Base-by-base conservation (phyloP, 768 basidiomycete species). In the Lentinula edodes region DNA sequence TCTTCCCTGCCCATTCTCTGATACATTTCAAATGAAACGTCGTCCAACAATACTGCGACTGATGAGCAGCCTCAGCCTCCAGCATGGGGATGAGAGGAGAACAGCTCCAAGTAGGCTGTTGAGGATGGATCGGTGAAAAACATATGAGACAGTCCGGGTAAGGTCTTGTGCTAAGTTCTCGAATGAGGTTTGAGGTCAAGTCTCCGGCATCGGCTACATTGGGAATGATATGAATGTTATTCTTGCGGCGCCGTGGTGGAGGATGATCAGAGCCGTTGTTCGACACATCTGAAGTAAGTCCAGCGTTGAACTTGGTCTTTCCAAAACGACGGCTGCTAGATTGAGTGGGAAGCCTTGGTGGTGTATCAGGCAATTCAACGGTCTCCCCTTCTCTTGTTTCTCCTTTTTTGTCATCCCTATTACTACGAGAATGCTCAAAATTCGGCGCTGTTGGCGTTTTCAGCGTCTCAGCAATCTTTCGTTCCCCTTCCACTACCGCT, bases 1-100 rank as follows among this genome's bases (percentile, higher is more conserved):
- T 91, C 74, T 91, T 91, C 34, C 80, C 74, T 0, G 93, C 94
- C 96, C 96, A 98, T 0, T 89, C 82, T 7, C 83, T 80, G 66
- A 98, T 90, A 67, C 96, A 98, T 66, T 87, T 89, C 23, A 96
- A 77, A 73, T 98, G 96, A 68, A 97, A 95, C 0, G 91, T 86
- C 10, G 86, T 91, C 87, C 91, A 96, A 68, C 96, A 98, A 67
- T 86, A 91, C 62, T 86, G 86, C 6, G 77, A 73, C 6, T 64
- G 72, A 32, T 68, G 64, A 28, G 74, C 73, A 34, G 58, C 52
- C 42, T 43, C 61, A 28, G 65, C 70, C 6, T 71, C 63, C 35
- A 80, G 64, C 9, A 80, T 74, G 1, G 81, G 76, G n/a, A 78
- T 78, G 0, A 82, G 79, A 2, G 89, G 87, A 8, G 88, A 86